A percentile compares a stretch with the other conserved stretches of the same genome.
Evolutionary conservation across 345 rosid species (phyloP).

Genomic region (Gossypium mustelinum): DNA sequence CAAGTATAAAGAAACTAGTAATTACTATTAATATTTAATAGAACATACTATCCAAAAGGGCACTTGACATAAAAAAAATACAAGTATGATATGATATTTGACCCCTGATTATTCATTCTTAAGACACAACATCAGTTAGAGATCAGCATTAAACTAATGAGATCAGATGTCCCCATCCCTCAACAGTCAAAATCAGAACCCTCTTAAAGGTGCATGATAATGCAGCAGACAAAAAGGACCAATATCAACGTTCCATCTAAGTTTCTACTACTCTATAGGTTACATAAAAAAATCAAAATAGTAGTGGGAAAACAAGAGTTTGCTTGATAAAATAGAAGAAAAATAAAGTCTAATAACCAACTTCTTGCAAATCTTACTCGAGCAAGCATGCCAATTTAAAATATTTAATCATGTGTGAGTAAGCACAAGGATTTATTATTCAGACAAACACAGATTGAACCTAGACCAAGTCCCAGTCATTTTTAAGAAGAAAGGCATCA

Average conservation of each 20-base stretch:
- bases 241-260: neutral
- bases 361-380: neutral
- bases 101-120: neutral
- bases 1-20: slow-evolving; percentile 3
- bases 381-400: neutral
- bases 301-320: neutral
- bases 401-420: neutral
- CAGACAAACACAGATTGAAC: neutral
- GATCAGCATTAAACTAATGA: neutral
- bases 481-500: neutral
- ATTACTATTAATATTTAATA: neutral
- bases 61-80: neutral
- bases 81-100: neutral
- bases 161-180: neutral
- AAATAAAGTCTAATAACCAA: neutral
- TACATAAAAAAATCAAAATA: neutral
- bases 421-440: neutral
- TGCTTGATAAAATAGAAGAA: neutral
- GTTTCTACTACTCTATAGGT: neutral
- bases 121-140: neutral
- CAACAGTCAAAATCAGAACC: neutral
- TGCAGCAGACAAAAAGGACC: neutral
- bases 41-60: neutral
- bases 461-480: neutral
- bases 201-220: neutral